These are phyloP conservation scores for Clitoria ternatea DNA, from an alignment of 306 rosid genomes.

Conservation along the genomic window DNA sequence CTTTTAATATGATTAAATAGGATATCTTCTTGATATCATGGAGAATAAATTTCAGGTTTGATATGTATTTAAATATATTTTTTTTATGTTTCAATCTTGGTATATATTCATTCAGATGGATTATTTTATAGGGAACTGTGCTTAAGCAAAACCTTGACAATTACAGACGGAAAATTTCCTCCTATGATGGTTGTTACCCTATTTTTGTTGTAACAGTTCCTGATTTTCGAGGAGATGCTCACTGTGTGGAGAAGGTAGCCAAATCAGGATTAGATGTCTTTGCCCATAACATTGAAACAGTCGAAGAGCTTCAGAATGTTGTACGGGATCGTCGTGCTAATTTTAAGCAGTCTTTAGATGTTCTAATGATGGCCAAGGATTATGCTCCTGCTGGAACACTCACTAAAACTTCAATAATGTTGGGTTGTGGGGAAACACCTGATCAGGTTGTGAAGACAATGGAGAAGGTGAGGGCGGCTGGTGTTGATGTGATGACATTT, in stretches of 20 bases:
- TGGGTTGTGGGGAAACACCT: conserved; percentile 98
- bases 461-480: conserved; percentile 99
- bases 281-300: conserved; percentile 98
- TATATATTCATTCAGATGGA: background rate
- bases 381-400: conserved; percentile 85
- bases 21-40: background rate
- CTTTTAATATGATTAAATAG: background rate
- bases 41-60: background rate
- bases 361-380: conserved; percentile 86
- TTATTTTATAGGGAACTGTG: background rate
- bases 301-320: conserved; percentile 87
- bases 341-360: conserved; percentile 86
- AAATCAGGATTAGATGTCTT: conserved; percentile 90
- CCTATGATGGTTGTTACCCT: conserved; percentile 2
- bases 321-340: conserved; percentile 95
- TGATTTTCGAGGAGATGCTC: conserved; percentile 83
- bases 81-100: background rate
- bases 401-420: conserved; percentile 94
- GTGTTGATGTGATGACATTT: conserved; percentile 96
- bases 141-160: background rate
- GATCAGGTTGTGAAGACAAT: conserved; percentile 91
- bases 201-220: conserved; percentile 61
- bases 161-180: background rate
- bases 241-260: conserved; percentile 80
- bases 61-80: conserved; percentile 1